Evolutionary conservation across 169 alveolate species (phyloP).

Genomic region (Eimeria praecox): DNA sequence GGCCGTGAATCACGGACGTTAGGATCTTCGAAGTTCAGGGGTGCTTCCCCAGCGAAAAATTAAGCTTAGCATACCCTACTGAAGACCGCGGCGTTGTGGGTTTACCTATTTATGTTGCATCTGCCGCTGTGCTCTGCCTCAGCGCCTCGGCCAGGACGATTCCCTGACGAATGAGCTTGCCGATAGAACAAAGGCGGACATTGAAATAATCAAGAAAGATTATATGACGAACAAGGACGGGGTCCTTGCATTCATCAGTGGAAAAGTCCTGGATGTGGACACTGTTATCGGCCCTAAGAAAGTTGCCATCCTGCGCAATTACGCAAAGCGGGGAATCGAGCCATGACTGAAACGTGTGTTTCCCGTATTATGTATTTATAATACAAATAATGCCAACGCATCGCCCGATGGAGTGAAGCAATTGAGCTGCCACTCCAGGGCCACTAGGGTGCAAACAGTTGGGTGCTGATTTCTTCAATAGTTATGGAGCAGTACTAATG

Average conservation of each 20-base stretch:
- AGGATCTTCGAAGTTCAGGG: not conserved
- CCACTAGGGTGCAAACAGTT: not conserved
- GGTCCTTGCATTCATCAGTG: slow-evolving; percentile 66
- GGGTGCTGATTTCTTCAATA: not conserved
- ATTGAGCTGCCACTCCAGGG: not conserved
- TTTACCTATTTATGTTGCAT: not conserved
- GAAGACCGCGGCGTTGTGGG: not conserved
- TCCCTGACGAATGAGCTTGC: slow-evolving; percentile 77
- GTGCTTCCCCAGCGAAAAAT: not conserved
- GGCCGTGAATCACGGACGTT: not conserved
- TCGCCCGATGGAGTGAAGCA: not conserved
- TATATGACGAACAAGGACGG: slow-evolving; percentile 74
- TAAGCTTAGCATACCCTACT: too few relatives aligned
- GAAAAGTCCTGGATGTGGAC: slow-evolving; percentile 77
- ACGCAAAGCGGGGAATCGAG: slow-evolving; percentile 71
- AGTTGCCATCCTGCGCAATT: slow-evolving; percentile 76
- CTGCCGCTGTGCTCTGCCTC: slow-evolving; percentile 15
- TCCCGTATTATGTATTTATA: not conserved
- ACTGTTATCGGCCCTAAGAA: slow-evolving; percentile 33
- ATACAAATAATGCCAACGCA: not conserved
- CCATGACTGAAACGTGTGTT: slow-evolving; percentile 10
- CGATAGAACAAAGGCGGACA: slow-evolving; percentile 72
- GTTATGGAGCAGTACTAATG: not conserved
- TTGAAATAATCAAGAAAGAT: slow-evolving; percentile 79
- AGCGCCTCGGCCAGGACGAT: slow-evolving; percentile 81